phyloP scores from a whole-genome alignment of 768 basidiomycete genomes.

The Phanerochaete sordida region DNA sequence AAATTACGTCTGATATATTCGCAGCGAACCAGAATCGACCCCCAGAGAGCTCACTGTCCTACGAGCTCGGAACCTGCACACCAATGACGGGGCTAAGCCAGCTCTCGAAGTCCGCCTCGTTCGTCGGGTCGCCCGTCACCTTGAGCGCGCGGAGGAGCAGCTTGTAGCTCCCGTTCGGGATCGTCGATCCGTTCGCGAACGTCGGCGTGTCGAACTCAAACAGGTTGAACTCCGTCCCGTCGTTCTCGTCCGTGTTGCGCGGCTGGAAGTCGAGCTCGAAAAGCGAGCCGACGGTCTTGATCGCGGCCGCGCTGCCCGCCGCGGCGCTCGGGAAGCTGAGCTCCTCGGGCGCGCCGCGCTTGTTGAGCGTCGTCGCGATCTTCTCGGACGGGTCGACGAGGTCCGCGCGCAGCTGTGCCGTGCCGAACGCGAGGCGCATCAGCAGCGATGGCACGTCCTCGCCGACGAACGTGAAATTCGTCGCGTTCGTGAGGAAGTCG shows the following conservation, averaged over 20 bases:
- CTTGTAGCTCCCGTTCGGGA: constrained; percentile 41
- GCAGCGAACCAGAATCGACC: too few species aligned
- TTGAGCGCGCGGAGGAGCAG: constrained; percentile 41
- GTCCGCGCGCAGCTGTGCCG: constrained; percentile 42
- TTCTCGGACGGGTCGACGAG: constrained; percentile 42
- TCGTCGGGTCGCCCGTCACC: constrained; percentile 38
- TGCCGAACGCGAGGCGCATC: constrained; percentile 46
- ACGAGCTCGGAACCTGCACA: constrained; percentile 3
- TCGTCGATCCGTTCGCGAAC: constrained; percentile 36
- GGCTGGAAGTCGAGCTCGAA: constrained; percentile 43
- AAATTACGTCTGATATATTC: neutral
- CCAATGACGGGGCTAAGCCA: constrained; percentile 34
- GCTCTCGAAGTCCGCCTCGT: constrained; percentile 41
- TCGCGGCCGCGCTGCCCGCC: constrained; percentile 35
- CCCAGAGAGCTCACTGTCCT: neutral
- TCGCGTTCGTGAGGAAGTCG: constrained; percentile 34
- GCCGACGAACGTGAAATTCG: constrained; percentile 45
- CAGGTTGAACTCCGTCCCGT: constrained; percentile 29
- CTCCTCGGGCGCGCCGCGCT: constrained; percentile 18
- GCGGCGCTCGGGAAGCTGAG: constrained; percentile 32
- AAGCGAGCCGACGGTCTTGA: constrained; percentile 42
- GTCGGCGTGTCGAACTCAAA: constrained; percentile 21
- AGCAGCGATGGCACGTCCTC: constrained; percentile 37
- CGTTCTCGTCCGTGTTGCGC: constrained; percentile 37
- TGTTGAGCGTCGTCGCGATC: constrained; percentile 37